Percentiles rank a stretch among this genome's conserved stretches.
Evolutionary conservation across 768 basidiomycete genomes (phyloP).

Genomic region (Pleurotus giganteus): DNA sequence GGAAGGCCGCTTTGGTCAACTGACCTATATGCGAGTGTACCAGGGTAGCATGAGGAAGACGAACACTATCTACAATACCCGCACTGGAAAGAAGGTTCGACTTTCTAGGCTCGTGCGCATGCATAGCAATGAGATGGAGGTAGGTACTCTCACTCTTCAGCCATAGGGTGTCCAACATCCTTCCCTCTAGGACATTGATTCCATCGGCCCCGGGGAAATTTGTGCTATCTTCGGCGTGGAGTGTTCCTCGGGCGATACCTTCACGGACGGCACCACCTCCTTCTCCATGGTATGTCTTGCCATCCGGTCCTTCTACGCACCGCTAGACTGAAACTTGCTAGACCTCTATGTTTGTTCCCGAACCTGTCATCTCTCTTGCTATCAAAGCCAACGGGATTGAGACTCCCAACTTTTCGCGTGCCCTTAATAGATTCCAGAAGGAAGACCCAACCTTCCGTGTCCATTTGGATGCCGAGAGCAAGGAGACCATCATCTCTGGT

Average conservation of each 20-base stretch:
- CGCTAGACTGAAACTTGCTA: constrained; percentile 27
- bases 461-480: constrained; percentile 90
- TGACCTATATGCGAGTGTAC: constrained; percentile 98
- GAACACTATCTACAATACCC: constrained; percentile 82
- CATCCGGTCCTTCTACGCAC: neutral
- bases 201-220: constrained; percentile 96
- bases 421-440: constrained; percentile 95
- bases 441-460: constrained; percentile 99
- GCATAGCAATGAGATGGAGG: constrained; percentile 99
- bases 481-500: constrained; percentile 99
- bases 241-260: constrained; percentile 96
- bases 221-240: constrained; percentile 99
- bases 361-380: constrained; percentile 95
- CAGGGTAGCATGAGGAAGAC: constrained; percentile 92
- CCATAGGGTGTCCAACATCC: neutral
- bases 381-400: constrained; percentile 91
- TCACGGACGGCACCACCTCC: constrained; percentile 86
- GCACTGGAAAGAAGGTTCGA: constrained; percentile 96
- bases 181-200: constrained; percentile 75
- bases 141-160: constrained; percentile 26
- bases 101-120: constrained; percentile 94
- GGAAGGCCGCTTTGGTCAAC: constrained; percentile 94
- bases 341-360: constrained; percentile 99
- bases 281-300: constrained; percentile 80
- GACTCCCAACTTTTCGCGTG: constrained; percentile 94